Conservation (phyloP, 2,329 filamentous ascomycete genomes). For the Fonsecaea pedrosoi region DNA sequence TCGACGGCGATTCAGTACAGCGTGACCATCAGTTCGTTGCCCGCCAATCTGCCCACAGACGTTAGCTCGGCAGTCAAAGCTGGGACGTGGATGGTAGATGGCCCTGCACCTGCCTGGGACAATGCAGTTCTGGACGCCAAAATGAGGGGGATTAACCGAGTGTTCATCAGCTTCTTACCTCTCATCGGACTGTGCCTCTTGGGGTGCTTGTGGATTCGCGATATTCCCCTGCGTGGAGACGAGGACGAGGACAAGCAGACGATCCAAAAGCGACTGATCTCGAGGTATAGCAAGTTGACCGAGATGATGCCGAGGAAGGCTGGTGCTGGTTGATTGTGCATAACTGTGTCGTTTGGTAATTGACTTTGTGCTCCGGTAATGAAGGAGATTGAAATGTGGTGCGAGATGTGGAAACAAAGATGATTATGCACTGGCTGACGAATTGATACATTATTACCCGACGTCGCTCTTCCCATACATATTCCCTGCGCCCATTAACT, state of each 20-base stretch:
- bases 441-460: too few species aligned
- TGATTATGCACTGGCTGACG: too few species aligned
- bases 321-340: neutral
- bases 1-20: conserved; percentile 58
- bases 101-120: neutral
- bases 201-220: conserved; percentile 2
- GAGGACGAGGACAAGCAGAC: neutral
- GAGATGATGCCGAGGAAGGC: neutral
- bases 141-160: neutral
- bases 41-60: neutral
- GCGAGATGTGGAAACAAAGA: too few species aligned
- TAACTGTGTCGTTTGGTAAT: neutral
- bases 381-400: too few species aligned
- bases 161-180: neutral
- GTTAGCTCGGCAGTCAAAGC: neutral
- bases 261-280: neutral
- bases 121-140: neutral
- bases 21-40: conserved; percentile 6
- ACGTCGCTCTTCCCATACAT: too few species aligned
- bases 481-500: too few species aligned
- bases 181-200: neutral
- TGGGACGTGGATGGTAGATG: neutral
- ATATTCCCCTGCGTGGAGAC: neutral
- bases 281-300: neutral
- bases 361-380: too few species aligned